Percentiles rank a stretch among this genome's conserved stretches.
These are phyloP conservation scores for Aspergillus saccharolyticus DNA, from an alignment of 495 filamentous ascomycete species.

Conservation along the genomic window DNA sequence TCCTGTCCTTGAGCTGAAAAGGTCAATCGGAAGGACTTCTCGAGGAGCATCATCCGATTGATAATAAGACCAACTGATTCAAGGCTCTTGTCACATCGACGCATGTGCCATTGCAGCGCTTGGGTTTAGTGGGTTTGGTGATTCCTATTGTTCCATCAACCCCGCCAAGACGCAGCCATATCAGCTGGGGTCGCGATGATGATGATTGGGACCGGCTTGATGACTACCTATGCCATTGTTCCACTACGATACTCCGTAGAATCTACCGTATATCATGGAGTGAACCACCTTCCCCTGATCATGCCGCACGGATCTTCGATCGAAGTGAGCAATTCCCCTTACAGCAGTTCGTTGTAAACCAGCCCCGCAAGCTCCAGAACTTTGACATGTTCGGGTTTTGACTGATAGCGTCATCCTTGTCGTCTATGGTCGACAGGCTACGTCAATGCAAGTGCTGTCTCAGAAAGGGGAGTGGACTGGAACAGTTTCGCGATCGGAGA, in stretches of 20 bases:
- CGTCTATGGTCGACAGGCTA: background rate
- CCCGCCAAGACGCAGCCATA: background rate
- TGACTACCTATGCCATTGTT: background rate
- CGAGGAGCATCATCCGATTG: background rate
- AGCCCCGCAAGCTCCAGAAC: too few species aligned
- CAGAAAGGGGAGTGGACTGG: background rate
- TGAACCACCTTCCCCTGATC: background rate
- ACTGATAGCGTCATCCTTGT: background rate
- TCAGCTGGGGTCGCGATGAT: background rate
- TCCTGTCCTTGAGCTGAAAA: background rate
- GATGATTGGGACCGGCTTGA: background rate
- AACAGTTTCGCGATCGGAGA: background rate
- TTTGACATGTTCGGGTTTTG: background rate
- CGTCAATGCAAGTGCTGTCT: background rate
- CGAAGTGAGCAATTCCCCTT: background rate
- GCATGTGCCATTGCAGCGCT: background rate
- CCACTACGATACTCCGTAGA: background rate
- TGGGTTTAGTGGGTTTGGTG: too few species aligned
- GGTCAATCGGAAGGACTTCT: background rate
- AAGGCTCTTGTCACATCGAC: background rate
- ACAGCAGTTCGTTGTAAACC: too few species aligned
- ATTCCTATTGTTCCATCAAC: too few species aligned
- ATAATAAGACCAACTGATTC: background rate
- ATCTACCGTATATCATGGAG: background rate
- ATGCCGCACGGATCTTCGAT: background rate